Percentiles rank a stretch among this genome's conserved stretches.
Conservation (phyloP, 2,329 filamentous ascomycete species). For the Chaetomium sp. region DNA sequence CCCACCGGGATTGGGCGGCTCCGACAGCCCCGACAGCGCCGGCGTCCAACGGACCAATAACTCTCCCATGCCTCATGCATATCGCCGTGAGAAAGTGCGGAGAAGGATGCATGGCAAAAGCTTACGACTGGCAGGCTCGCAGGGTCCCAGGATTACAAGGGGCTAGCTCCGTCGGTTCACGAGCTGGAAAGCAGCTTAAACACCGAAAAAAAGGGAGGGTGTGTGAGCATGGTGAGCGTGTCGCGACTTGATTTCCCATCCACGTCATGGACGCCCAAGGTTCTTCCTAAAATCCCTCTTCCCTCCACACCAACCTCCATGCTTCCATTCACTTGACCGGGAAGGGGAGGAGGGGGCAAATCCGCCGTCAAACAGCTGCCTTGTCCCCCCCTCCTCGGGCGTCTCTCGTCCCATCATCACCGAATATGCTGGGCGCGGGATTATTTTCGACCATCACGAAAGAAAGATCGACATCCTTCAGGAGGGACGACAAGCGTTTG, state of each 20-base stretch:
- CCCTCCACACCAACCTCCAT: no score
- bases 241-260: no score
- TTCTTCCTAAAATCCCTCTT: no score
- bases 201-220: neutral
- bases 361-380: no score
- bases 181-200: neutral
- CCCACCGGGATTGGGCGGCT: neutral
- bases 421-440: no score
- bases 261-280: no score
- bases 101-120: neutral
- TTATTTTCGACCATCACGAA: no score
- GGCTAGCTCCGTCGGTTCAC: neutral
- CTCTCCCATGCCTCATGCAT: neutral
- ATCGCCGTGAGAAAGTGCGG: neutral
- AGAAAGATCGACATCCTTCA: neutral
- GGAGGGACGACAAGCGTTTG: neutral
- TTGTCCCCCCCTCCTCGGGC: no score
- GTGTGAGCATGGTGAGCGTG: neutral
- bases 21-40: neutral
- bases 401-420: no score
- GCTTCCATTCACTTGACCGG: no score
- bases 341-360: no score
- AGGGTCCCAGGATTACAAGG: no score
- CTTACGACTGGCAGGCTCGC: neutral
- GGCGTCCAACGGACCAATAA: slow-evolving; percentile 4